Evolutionary conservation across 2,329 filamentous ascomycete species (phyloP), one percentile per base, ranked within the genome.

Genomic region (Alternaria panax): DNA sequence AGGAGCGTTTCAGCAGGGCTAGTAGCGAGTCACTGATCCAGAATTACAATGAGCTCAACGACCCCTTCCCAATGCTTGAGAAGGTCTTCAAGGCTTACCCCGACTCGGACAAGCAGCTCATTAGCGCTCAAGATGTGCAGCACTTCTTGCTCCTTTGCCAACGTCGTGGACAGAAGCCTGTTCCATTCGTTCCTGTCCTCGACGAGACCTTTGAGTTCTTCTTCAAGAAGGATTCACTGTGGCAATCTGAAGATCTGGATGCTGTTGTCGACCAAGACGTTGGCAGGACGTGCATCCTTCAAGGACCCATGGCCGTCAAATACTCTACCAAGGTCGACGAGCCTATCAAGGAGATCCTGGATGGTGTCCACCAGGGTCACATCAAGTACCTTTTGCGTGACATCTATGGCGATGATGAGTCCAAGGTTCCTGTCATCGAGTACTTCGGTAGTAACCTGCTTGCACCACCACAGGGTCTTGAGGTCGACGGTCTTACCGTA

Each of bases 181-280:
- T 96, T 27, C 95, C 94, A 0, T 99, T 99, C 76, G 93, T 99
- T 28, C 95, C 95, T 5, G 85, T 91, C n/a, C 85, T 99, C 22
- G 95, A 99, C 72, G 93, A 96, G 64, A 97, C 94, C 77, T 99
- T 99, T 68, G 95, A 99, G 77, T 97, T 96, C 82, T 99, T 92
- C 84, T 99, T 99, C 90, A 99, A 99, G 88, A 99, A 99, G 84
- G 95, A 99, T 79, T 99, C 95, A 1, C 86, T 99, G 7, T 99
- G 95, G 95, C 95, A 99, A 81, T 98, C 95, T 1, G 95, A 99
- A 80, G 95, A 99, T 74, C 85, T 99, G 11, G 94, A 96, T 73
- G 95, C 95, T 54, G 93, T 99, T 58, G 93, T 97, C 62, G 94
- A 86, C 69, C 95, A 98, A 80, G 96, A 99, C 76, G 95, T 99